Conservation (phyloP, 164 flowering plant species). For the Vitis riparia region DNA sequence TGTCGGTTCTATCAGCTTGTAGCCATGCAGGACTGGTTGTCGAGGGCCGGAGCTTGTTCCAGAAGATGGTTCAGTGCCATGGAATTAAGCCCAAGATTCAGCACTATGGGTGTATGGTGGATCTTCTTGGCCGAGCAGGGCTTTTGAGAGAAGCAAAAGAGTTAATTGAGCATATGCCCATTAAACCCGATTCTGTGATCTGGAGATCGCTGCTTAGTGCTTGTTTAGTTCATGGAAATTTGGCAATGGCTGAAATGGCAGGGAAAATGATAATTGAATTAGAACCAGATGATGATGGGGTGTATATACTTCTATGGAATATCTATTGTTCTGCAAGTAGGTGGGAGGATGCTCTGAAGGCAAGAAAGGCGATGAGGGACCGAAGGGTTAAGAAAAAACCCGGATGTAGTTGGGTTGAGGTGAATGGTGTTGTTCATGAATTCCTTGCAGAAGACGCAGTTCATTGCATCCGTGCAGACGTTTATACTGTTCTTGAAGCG, state of each 20-base stretch:
- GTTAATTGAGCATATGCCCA: conserved; percentile 23
- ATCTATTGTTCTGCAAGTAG: conserved; percentile 24
- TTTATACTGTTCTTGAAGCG: conserved; percentile 21
- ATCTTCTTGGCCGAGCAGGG: conserved; percentile 41
- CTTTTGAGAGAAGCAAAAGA: conserved; percentile 28
- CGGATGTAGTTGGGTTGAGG: conserved; percentile 52
- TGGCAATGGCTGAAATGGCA: conserved; percentile 28
- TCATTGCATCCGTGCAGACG: conserved; percentile 13
- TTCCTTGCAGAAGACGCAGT: conserved; percentile 37
- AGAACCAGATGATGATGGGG: conserved; percentile 36
- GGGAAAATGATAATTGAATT: conserved; percentile 28
- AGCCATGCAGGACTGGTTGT: conserved; percentile 35
- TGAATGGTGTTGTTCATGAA: conserved; percentile 40
- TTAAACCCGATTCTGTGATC: conserved; percentile 32
- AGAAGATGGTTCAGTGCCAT: conserved; percentile 14
- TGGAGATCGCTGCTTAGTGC: conserved; percentile 42
- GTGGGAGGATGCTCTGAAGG: conserved; percentile 34
- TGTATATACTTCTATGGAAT: conserved; percentile 36
- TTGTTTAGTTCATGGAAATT: conserved; percentile 24
- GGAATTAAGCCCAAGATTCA: conserved; percentile 21
- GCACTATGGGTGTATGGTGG: conserved; percentile 42
- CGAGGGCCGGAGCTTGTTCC: conserved; percentile 29
- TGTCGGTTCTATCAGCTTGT: conserved; percentile 43
- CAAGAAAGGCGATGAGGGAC: conserved; percentile 33
- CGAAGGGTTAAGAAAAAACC: conserved; percentile 42